A percentile compares a stretch with the other conserved stretches of the same genome.
Evolutionary conservation across 202 grass and related monocot genomes (phyloP).

Genomic region (Panicum hallii): DNA sequence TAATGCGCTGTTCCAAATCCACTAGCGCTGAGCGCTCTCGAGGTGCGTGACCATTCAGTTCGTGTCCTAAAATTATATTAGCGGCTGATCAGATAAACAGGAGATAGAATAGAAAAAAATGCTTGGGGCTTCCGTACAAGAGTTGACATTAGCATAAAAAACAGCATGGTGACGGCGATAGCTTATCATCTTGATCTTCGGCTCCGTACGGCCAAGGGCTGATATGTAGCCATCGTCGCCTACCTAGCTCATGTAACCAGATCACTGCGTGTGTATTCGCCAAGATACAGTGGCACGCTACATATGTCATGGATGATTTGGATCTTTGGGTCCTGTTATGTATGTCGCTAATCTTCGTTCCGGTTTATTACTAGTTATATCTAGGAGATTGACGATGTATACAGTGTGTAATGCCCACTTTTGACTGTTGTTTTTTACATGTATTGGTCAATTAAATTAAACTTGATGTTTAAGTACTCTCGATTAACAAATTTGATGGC

Average conservation of each 20-base stretch:
- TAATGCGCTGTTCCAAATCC: background rate
- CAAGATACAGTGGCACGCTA: background rate
- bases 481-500: no score
- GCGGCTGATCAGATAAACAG: background rate
- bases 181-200: slow-evolving; percentile 14
- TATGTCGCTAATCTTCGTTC: background rate
- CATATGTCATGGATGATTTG: background rate
- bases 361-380: background rate
- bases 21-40: slow-evolving; percentile 1
- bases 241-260: background rate
- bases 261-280: background rate
- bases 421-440: no score
- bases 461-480: no score
- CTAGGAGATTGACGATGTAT: background rate
- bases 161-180: slow-evolving; percentile 30
- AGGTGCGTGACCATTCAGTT: background rate
- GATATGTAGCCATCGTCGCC: background rate
- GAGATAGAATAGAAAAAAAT: background rate
- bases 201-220: background rate
- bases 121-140: slow-evolving; percentile 34
- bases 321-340: background rate
- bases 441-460: no score
- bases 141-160: slow-evolving; percentile 38
- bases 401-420: background rate
- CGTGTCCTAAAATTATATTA: background rate